A percentile compares a stretch with the other conserved stretches of the same genome.
These are phyloP conservation scores for Ambispora gerdemannii DNA, from an alignment of 192 early-diverging fungal genomes.

Conservation along the genomic window DNA sequence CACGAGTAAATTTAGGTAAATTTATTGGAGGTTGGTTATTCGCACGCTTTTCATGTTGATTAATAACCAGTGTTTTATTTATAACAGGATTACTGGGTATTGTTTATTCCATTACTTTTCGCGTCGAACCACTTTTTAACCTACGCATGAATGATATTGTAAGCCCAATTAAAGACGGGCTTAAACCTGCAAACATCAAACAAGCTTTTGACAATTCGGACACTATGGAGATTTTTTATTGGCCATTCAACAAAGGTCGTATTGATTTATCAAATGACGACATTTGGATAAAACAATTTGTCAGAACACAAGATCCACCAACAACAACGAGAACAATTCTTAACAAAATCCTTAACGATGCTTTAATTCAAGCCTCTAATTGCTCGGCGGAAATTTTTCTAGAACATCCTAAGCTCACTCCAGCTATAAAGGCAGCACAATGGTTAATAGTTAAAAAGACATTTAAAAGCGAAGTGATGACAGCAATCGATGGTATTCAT, in stretches of 20 bases:
- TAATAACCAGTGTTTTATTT: background rate
- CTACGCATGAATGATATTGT: constrained; percentile 38
- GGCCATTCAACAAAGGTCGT: constrained; percentile 29
- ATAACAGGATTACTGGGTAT: constrained; percentile 39
- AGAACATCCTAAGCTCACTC: constrained; percentile 18
- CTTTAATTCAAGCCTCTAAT: too few species aligned
- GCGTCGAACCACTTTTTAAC: constrained; percentile 39
- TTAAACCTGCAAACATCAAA: constrained; percentile 7
- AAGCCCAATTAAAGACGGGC: constrained; percentile 13
- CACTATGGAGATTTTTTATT: constrained; percentile 38
- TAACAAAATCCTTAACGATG: too few species aligned
- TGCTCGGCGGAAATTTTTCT: constrained; percentile 10
- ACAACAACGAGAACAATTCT: too few species aligned
- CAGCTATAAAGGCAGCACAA: background rate
- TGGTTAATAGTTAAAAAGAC: too few species aligned
- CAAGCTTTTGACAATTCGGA: constrained; percentile 28
- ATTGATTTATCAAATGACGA: constrained; percentile 25
- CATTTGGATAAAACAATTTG: constrained; percentile 39
- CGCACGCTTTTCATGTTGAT: background rate
- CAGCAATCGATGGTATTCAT: constrained; percentile 32
- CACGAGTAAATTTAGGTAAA: constrained; percentile 34
- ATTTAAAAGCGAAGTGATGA: background rate
- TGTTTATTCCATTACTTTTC: constrained; percentile 37
- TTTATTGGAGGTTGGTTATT: background rate
- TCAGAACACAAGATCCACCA: too few species aligned